Evolutionary conservation across 2,329 filamentous ascomycete genomes (phyloP), one percentile per base, ranked within the genome.

Genomic region (Laburnicola sp.): DNA sequence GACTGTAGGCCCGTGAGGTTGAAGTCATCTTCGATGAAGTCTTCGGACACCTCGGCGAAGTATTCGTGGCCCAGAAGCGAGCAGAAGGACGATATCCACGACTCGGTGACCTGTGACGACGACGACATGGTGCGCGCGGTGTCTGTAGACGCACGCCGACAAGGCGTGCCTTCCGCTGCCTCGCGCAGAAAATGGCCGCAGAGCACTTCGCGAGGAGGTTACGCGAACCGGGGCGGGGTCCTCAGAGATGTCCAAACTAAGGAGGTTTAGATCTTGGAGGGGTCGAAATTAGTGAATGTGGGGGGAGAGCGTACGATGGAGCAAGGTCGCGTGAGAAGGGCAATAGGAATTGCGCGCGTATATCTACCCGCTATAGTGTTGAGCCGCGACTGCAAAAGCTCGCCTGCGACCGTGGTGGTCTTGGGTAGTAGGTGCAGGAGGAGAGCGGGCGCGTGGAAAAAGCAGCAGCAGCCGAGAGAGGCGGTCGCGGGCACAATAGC

Each of bases 21-120:
- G 81, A 99, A 99, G 75, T 99, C 94, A 85, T 99, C 94, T 75
- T 99, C 94, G 70, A 99, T 97, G 67, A 99, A 99, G 69, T 99
- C 94, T 76, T 99, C 94, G 39, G 91, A 94, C 44, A 99, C 93
- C 78, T 99, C 94, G 57, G 94, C 94, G 75, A 99, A 99, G 78
- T 97, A 99, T 75, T 99, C 94, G 73, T 99, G 94, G 56, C 94
- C 94, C 54, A 97, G 83, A 39, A 97, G 81, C 34, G 90, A 91
- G 80, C 94, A 99, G 75, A 97, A 99, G 51, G 92, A 95, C 58
- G 91, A 88, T 78, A 99, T 97, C 94, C 94, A 99, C 49, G 92
- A 96, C 79, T 99, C 94, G 62, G 82, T 80, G 37, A 82, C 80
- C 59, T 81, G 78, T 35, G 79, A 82, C 26, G 79, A 81, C 50